Evolutionary conservation across 2,329 filamentous ascomycete species (phyloP), one percentile per base, ranked within the genome.

Genomic region (Plectosphaerella cucumerina): DNA sequence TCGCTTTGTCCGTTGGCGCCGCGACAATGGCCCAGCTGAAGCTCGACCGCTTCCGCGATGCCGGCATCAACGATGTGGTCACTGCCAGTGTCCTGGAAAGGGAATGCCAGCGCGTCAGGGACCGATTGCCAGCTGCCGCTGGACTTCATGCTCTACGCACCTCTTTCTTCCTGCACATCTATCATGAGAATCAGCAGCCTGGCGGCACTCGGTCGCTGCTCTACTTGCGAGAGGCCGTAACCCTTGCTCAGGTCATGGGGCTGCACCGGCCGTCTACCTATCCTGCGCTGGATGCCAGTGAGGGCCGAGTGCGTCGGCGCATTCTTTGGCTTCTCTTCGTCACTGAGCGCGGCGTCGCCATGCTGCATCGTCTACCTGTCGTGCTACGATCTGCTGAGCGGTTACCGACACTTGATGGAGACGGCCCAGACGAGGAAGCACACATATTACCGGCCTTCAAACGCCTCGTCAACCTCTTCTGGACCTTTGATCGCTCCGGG

Each of bases 131-230:
- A 22, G 59, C 56, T 14, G 54, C 58, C 4, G 59, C 65, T 35
- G 69, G 65, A 15, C 61, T 79, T 18, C 68, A 75, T 46, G 65
- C 63, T 33, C 55, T 80, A 4, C 67, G 74, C 5, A 72, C 71
- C 2, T 72, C 74, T 0, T 80, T 79, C 55, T 80, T 78, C 45
- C 60, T 79, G 17, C 76, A 79, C 56, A 71, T 77, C 11, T 78
- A 76, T 48, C 70, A 78, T 54, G 76, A 79, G 57, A 78, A 79
- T 49, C 67, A 71, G 51, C 56, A 65, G 10, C 65, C 73, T 0
- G 76, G 76, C 3, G 73, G 75, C 1, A 67, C 65, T 2, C 71
- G 72, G 47, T 77, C 75, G 2, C 61, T 78, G 6, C 57, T 79
- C 9, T 75, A 75, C 54, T 57, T 80, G 6, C 67, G 76, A 6